Evolutionary conservation across 2,329 filamentous ascomycete species (phyloP), one percentile per base, ranked within the genome.

Genomic region (Epichloe hybrida): DNA sequence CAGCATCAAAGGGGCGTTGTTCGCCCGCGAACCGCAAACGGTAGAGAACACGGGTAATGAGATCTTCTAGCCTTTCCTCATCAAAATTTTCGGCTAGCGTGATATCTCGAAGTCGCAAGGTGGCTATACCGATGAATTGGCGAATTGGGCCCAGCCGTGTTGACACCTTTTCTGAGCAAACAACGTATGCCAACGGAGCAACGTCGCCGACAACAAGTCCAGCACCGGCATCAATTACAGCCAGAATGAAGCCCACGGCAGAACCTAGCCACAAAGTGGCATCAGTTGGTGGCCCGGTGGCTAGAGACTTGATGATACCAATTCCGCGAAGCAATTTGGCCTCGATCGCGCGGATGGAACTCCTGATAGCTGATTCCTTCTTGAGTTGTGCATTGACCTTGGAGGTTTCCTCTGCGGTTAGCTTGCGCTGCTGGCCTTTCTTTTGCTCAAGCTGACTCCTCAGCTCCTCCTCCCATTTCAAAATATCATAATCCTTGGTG

Each of bases 401-500:
- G 34, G 84, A 79, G 57, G 84, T 84, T 61, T 98, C 91, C 37
- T 97, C 93, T 0, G 87, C 70, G 0, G 88, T 93, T 9, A 97
- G 79, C 68, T 96, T 98, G 71, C 89, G 91, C 59, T 88, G 81
- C 53, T 86, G 80, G 1, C 91, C 91, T 66, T 91, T 95, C 72
- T 97, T 98, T 63, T 87, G 77, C n/a, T 90, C 89, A 40, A 98
- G 69, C 59, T 96, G 88, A 39, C 81, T 77, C 52, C 90, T 78
- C 7, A 98, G 75, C 56, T 98, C 93, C 64, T 91, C 86, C 67
- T 98, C 93, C 93, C 94, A 98, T 67, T 95, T 96, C 40, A 96
- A 69, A 1, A 88, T 94, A 59, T 98, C 88, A 60, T 96, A 95
- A 64, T 97, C 93, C 65, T 95, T 96, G 46, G 81, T 84, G 60